Percentiles rank a stretch among this genome's conserved stretches.
These are phyloP conservation scores for Globisporangium takayamanum DNA, from an alignment of 352 stramenopile species.

Conservation along the genomic window DNA sequence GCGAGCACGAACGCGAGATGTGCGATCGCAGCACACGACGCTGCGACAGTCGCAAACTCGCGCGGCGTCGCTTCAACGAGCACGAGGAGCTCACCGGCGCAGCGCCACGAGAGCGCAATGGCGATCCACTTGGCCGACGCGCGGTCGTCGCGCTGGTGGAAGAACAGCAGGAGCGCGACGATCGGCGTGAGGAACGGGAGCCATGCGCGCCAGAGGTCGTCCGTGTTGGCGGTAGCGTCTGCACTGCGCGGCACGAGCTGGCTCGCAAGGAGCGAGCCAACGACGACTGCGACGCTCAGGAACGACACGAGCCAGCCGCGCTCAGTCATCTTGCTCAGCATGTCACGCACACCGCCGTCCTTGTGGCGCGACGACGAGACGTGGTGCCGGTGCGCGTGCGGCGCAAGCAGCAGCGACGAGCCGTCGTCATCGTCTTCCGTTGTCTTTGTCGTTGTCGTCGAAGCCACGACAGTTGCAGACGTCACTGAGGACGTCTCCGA, in stretches of 20 bases:
- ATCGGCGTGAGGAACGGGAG: constrained; percentile 59
- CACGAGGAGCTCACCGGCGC: constrained; percentile 60
- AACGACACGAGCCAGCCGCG: constrained; percentile 58
- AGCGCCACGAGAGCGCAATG: constrained; percentile 71
- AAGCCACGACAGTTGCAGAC: constrained; percentile 2
- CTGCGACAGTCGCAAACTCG: constrained; percentile 42
- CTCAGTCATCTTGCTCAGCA: constrained; percentile 49
- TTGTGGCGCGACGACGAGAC: constrained; percentile 1
- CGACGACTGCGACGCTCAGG: constrained; percentile 59
- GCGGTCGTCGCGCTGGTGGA: constrained; percentile 70
- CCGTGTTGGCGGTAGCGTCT: constrained; percentile 9
- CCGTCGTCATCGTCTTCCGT: constrained; percentile 14
- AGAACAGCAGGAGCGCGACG: constrained; percentile 61
- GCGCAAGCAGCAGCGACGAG: constrained; percentile 19
- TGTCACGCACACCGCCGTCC: constrained; percentile 19
- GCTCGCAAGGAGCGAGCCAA: constrained; percentile 55
- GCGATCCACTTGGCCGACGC: constrained; percentile 74
- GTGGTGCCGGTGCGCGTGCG: neutral
- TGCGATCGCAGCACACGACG: constrained; percentile 32
- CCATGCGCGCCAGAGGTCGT: constrained; percentile 49
- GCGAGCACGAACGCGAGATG: constrained; percentile 52
- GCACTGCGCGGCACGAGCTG: constrained; percentile 36
- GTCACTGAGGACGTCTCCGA: constrained; percentile 2
- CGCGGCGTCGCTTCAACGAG: constrained; percentile 36
- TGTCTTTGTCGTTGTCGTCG: constrained; percentile 7